These are phyloP conservation scores for Rheum nobile DNA, from an alignment of 148 eudicot genomes.

Conservation along the genomic window DNA sequence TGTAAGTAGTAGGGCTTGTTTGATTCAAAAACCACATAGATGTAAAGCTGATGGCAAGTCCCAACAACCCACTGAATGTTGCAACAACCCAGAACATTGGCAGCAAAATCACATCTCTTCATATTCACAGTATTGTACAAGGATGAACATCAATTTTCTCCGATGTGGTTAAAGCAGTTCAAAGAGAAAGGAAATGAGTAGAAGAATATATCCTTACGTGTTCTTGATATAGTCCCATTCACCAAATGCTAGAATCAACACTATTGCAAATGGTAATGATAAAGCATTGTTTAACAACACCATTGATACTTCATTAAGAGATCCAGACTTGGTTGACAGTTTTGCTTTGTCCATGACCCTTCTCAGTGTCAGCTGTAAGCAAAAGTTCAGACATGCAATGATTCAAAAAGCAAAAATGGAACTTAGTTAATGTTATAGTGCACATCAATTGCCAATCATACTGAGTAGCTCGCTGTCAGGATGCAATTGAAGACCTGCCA, in stretches of 20 bases:
- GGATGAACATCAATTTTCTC: conserved; percentile 1
- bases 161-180: neutral
- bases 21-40: conserved; percentile 87
- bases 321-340: conserved; percentile 54
- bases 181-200: neutral
- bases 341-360: conserved; percentile 82
- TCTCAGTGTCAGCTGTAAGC: conserved; percentile 59
- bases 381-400: conserved; percentile 1
- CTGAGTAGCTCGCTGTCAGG: conserved; percentile 73
- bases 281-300: conserved; percentile 70
- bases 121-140: conserved; percentile 9
- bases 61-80: conserved; percentile 70
- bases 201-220: conserved; percentile 29
- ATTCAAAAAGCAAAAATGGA: neutral
- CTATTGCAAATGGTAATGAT: conserved; percentile 59
- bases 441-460: conserved; percentile 10
- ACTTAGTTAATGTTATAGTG: neutral
- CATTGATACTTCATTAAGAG: conserved; percentile 84
- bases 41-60: conserved; percentile 87
- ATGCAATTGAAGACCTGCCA: conserved; percentile 70
- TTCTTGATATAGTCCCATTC: conserved; percentile 63
- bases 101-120: conserved; percentile 42
- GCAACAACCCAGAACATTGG: conserved; percentile 84
- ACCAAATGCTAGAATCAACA: conserved; percentile 50
- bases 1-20: conserved; percentile 82